Evolutionary conservation across 2,329 filamentous ascomycete genomes (phyloP), one percentile per base, ranked within the genome.

Genomic region (Aspergillus amoenus): DNA sequence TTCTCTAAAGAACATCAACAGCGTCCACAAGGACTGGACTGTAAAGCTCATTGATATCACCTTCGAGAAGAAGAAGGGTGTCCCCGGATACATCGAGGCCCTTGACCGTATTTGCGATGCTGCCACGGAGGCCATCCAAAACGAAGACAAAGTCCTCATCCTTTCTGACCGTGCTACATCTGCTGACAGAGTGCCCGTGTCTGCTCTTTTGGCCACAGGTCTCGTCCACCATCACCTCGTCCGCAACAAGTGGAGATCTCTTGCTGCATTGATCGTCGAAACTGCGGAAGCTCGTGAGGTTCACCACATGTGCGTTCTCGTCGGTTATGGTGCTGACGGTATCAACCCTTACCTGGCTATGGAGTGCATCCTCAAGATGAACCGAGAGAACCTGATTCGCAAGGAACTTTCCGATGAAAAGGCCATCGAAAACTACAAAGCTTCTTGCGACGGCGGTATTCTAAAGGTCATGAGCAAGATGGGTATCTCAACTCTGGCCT

Each of bases 381-480:
- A 96, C 80, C 89, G 91, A 48, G 93, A 97, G 77, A 90, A 90
- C 51, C 81, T 97, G 61, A 95, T 97, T 75, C 89, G 92, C 75
- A 96, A 95, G 83, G 89, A 94, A 75, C 80, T 96, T 43, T 84
- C 83, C 18, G 85, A 94, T 57, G 88, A 96, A 60, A 84, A 88
- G 68, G 86, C 97, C 56, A 93, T 97, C 65, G 87, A 88, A 68
- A 97, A 97, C 80, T 97, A 97, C 83, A 96, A 95, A 79, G 90
- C 95, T 76, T 97, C 93, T 61, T 93, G 90, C 68, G 93, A 97
- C 66, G 93, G 93, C 70, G 93, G 93, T 79, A 96, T 97, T 63
- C 82, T 97, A 63, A 97, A 97, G 78, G 93, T 97, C 73, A 97
- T 97, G 93, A 94, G 89, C 75, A 97, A 97, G 82, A 97, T 97